These are phyloP conservation scores for Teratosphaeria destructans DNA, from an alignment of 2,329 filamentous ascomycete species.

Conservation along the genomic window DNA sequence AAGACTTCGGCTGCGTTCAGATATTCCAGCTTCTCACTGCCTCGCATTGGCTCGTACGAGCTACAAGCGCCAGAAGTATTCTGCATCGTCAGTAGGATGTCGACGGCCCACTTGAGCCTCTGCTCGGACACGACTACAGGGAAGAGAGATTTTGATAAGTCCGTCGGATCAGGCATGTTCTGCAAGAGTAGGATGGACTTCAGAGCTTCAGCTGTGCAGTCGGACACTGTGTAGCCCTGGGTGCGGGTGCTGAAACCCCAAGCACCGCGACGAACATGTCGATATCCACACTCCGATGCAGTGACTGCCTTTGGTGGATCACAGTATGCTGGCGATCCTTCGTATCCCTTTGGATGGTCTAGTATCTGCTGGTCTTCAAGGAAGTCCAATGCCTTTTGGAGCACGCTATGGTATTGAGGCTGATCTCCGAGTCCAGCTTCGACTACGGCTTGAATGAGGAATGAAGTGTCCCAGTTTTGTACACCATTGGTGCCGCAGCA, in stretches of 20 bases:
- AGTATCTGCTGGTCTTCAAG: conserved; percentile 85
- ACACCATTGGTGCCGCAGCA: conserved; percentile 97
- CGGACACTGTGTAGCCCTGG: conserved; percentile 91
- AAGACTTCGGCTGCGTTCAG: conserved; percentile 96
- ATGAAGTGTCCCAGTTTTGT: conserved; percentile 92
- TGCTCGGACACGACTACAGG: conserved; percentile 63
- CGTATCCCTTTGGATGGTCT: conserved; percentile 68
- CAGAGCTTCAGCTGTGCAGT: conserved; percentile 84
- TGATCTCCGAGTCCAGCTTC: conserved; percentile 71
- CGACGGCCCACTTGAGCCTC: conserved; percentile 76
- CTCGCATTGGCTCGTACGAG: conserved; percentile 78
- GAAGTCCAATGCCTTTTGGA: conserved; percentile 71
- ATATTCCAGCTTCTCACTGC: conserved; percentile 65
- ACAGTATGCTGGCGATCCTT: conserved; percentile 43
- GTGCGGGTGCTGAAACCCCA: conserved; percentile 92
- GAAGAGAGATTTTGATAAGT: conserved; percentile 35
- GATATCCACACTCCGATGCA: conserved; percentile 44
- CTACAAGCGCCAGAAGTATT: conserved; percentile 78
- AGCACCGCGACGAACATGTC: conserved; percentile 81
- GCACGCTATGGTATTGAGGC: conserved; percentile 69
- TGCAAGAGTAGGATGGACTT: conserved; percentile 82
- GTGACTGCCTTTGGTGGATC: conserved; percentile 23
- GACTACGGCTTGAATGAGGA: conserved; percentile 71
- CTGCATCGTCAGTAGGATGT: conserved; percentile 85
- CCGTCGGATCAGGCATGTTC: conserved; percentile 47